phyloP scores from a whole-genome alignment of 805 yeast species.

The Candida yuanshanica region DNA sequence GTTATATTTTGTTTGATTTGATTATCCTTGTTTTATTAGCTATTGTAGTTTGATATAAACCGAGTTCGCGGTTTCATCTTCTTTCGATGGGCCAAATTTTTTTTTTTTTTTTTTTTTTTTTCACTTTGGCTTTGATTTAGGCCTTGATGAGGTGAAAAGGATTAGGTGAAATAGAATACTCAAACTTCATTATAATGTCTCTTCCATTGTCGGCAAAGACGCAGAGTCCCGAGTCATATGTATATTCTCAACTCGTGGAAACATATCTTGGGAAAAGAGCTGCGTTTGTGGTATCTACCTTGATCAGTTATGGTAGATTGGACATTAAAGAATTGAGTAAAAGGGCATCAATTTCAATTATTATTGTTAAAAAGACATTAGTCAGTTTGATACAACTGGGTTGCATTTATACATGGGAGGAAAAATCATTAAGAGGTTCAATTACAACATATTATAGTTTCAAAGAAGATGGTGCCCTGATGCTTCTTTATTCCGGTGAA shows the following conservation, averaged over 20 bases:
- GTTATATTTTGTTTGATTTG: too few relatives aligned
- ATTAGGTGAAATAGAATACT: too few relatives aligned
- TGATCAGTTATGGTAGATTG: constrained; percentile 65
- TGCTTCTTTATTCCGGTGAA: constrained; percentile 72
- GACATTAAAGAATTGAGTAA: constrained; percentile 48
- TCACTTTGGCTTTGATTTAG: background rate
- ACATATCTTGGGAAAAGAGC: constrained; percentile 70
- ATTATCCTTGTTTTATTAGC: too few relatives aligned
- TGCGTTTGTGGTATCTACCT: constrained; percentile 49
- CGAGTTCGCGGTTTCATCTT: constrained; percentile 8
- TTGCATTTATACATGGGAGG: constrained; percentile 64
- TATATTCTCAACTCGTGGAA: constrained; percentile 48
- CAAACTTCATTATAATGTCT: constrained; percentile 6
- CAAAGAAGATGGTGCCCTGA: constrained; percentile 57
- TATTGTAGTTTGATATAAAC: too few relatives aligned
- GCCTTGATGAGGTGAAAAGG: background rate
- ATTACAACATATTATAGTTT: constrained; percentile 48
- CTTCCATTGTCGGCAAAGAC: constrained; percentile 32
- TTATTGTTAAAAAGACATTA: constrained; percentile 55
- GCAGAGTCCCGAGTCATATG: constrained; percentile 56
- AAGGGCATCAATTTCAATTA: constrained; percentile 39
- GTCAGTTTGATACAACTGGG: constrained; percentile 76
- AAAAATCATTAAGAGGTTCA: constrained; percentile 25
- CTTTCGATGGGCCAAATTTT: background rate
- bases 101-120: too few relatives aligned